Evolutionary conservation across 768 basidiomycete genomes (phyloP).

Genomic region (Paxillus ammoniavirescens): DNA sequence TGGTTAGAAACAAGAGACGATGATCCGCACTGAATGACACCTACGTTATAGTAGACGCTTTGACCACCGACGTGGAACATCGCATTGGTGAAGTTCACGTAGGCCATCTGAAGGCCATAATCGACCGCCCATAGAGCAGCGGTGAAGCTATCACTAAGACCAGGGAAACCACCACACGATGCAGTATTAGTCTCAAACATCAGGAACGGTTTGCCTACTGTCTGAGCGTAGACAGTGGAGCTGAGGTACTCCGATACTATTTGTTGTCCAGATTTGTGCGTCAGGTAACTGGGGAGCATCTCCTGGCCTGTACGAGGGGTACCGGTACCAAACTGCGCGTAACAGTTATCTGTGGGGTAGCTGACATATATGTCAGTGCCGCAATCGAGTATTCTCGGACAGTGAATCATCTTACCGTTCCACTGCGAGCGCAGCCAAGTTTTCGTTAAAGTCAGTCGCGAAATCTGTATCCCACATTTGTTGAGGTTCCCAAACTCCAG

Average conservation of each 20-base stretch:
- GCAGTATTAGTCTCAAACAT: slow-evolving; percentile 62
- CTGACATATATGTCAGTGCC: slow-evolving; percentile 31
- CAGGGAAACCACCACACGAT: slow-evolving; percentile 47
- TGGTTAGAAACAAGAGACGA: not conserved
- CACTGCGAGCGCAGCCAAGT: slow-evolving; percentile 47
- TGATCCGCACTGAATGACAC: slow-evolving; percentile 18
- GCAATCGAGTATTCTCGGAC: not conserved
- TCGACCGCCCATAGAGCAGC: slow-evolving; percentile 55
- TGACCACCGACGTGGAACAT: slow-evolving; percentile 59
- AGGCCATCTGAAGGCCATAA: slow-evolving; percentile 52
- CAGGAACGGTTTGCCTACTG: slow-evolving; percentile 41
- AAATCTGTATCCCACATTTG: slow-evolving; percentile 54
- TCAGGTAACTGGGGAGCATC: slow-evolving; percentile 47
- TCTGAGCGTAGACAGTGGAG: slow-evolving; percentile 41
- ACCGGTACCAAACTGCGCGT: slow-evolving; percentile 45
- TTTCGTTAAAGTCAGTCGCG: slow-evolving; percentile 39
- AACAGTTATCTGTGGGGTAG: slow-evolving; percentile 65
- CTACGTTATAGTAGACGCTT: slow-evolving; percentile 63
- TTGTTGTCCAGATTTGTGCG: slow-evolving; percentile 49
- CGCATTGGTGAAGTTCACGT: slow-evolving; percentile 42
- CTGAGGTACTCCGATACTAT: slow-evolving; percentile 53
- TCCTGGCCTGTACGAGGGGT: slow-evolving; percentile 40
- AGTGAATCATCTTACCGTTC: slow-evolving; percentile 43
- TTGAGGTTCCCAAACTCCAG: slow-evolving; percentile 52
- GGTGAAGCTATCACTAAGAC: slow-evolving; percentile 57